phyloP scores from a whole-genome alignment of 2,329 filamentous ascomycete genomes.

The Coniochaeta sp. region DNA sequence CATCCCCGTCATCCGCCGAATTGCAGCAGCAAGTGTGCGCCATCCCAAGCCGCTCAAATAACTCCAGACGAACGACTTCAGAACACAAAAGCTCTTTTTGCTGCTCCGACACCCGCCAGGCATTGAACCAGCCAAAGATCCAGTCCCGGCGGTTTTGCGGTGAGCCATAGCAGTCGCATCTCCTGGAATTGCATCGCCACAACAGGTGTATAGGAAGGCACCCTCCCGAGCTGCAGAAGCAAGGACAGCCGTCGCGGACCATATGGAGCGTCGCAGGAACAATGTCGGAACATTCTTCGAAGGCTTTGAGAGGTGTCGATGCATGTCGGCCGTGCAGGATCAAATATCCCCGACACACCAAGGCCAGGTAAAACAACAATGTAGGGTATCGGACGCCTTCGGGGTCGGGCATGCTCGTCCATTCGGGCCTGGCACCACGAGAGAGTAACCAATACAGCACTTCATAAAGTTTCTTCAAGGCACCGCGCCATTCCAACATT shows the following conservation, averaged over 20 bases:
- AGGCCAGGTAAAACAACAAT: neutral
- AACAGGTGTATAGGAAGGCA: neutral
- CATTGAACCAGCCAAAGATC: neutral
- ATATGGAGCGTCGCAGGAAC: neutral
- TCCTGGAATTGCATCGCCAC: neutral
- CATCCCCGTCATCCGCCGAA: too few relatives aligned
- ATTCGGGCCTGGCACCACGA: neutral
- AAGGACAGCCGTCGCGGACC: neutral
- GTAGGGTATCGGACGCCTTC: neutral
- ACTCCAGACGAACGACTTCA: neutral
- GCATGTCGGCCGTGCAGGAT: too few relatives aligned
- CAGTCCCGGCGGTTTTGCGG: neutral
- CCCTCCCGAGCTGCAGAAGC: neutral
- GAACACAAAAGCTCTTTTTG: neutral
- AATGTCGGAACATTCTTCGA: too few relatives aligned
- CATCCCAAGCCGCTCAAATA: constrained; percentile 1
- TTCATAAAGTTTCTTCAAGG: neutral
- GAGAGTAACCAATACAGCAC: neutral
- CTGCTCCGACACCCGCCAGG: neutral
- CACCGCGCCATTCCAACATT: too few relatives aligned
- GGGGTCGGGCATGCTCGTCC: neutral
- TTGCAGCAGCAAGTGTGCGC: neutral
- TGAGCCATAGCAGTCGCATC: neutral
- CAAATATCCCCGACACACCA: too few relatives aligned
- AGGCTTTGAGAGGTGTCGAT: too few relatives aligned